Conservation (phyloP, 192 early-diverging fungal genomes). For the Podila clonocystis region DNA sequence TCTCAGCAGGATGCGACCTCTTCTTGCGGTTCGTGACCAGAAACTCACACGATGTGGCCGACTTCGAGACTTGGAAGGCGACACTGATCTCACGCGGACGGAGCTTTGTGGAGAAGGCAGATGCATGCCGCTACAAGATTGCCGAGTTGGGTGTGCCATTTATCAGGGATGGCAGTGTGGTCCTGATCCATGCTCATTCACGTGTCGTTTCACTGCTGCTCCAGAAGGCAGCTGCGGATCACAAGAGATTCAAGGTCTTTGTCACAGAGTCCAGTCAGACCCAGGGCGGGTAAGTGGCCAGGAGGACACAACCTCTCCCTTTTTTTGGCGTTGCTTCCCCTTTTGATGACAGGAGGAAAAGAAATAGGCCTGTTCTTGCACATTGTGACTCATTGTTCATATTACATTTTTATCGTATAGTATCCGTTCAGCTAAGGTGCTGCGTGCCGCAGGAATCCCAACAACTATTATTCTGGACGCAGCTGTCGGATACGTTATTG, state of each 20-base stretch:
- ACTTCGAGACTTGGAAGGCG: slow-evolving; percentile 77
- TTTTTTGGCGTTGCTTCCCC: not conserved
- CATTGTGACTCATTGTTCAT: slow-evolving; percentile 40
- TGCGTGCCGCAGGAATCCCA: slow-evolving; percentile 80
- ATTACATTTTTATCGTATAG: slow-evolving; percentile 25
- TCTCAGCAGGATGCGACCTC: slow-evolving; percentile 88
- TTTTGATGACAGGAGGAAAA: not conserved
- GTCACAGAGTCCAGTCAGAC: slow-evolving; percentile 91
- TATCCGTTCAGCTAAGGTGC: slow-evolving; percentile 71
- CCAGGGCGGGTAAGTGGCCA: slow-evolving; percentile 63
- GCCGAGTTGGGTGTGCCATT: slow-evolving; percentile 83
- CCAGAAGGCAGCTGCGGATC: slow-evolving; percentile 74
- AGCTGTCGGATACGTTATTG: slow-evolving; percentile 94
- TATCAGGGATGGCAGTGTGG: slow-evolving; percentile 79
- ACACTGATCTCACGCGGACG: slow-evolving; percentile 75
- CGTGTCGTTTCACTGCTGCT: slow-evolving; percentile 91
- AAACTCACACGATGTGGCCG: slow-evolving; percentile 69
- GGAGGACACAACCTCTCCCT: not conserved
- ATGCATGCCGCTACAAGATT: slow-evolving; percentile 75
- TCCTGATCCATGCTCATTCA: slow-evolving; percentile 96
- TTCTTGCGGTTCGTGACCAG: slow-evolving; percentile 79
- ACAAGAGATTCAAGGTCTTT: slow-evolving; percentile 92
- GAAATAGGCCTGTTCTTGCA: not conserved
- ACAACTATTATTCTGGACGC: slow-evolving; percentile 89
- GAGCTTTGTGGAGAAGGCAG: slow-evolving; percentile 79